phyloP scores from a whole-genome alignment of 2,329 filamentous ascomycete species.

The Mycocentrospora acerina region DNA sequence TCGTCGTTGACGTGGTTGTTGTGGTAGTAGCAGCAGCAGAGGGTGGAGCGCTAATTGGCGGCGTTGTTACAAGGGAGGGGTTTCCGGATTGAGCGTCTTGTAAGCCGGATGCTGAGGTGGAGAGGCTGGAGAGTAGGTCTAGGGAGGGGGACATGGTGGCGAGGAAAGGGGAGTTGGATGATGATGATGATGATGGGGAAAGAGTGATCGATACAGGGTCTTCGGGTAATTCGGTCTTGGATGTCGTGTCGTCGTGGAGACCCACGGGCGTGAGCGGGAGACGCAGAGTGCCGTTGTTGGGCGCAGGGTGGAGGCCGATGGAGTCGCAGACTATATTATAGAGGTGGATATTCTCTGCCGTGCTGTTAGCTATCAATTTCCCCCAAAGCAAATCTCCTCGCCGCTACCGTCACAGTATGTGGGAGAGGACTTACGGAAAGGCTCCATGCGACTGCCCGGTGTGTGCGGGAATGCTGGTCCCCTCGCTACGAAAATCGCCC shows the following conservation, averaged over 20 bases:
- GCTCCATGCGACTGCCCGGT: conserved; percentile 74
- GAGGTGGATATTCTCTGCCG: conserved; percentile 85
- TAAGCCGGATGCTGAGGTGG: conserved; percentile 21
- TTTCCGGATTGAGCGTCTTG: too few species aligned
- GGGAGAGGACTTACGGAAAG: conserved; percentile 88
- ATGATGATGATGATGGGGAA: conserved; percentile 1
- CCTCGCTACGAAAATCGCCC: conserved; percentile 89
- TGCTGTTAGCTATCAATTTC: conserved; percentile 32
- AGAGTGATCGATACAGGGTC: conserved; percentile 49
- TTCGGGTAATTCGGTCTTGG: conserved; percentile 46
- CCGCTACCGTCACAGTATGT: too few species aligned
- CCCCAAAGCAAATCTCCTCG: too few species aligned
- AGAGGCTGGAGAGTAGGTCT: conserved; percentile 22
- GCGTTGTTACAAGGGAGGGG: too few species aligned
- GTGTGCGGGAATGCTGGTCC: conserved; percentile 89
- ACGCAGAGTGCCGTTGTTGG: conserved; percentile 86
- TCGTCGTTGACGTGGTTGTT: too few species aligned
- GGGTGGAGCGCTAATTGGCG: conserved; percentile 16
- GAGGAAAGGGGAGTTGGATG: conserved; percentile 5
- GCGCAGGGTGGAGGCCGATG: conserved; percentile 68
- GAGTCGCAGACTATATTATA: conserved; percentile 96
- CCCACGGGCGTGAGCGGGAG: conserved; percentile 68
- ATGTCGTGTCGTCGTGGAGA: conserved; percentile 54
- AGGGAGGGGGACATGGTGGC: conserved; percentile 19
- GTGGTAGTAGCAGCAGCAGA: too few species aligned